phyloP scores from a whole-genome alignment of 345 rosid species.

The Linum usitatissimum region DNA sequence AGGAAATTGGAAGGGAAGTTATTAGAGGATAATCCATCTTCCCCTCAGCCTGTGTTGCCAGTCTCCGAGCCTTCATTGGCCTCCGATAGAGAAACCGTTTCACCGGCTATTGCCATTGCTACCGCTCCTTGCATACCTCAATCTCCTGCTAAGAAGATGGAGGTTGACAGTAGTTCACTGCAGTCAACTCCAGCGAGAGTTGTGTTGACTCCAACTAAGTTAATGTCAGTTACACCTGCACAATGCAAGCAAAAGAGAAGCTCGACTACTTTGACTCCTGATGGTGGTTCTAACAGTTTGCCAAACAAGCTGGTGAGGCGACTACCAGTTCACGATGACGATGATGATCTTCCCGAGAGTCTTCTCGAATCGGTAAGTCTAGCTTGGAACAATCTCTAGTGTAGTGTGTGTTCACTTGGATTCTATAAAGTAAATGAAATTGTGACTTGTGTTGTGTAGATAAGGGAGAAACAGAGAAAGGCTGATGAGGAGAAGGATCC shows the following conservation, averaged over 20 bases:
- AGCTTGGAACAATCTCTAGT: not conserved
- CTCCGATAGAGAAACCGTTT: conserved; percentile 13
- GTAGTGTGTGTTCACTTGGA: not conserved
- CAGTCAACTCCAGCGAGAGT: conserved; percentile 57
- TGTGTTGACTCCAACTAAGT: conserved; percentile 42
- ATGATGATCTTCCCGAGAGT: conserved; percentile 38
- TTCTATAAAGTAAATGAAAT: not conserved
- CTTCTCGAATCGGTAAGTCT: conserved; percentile 54
- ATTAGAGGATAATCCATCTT: not conserved
- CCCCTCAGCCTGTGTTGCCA: conserved; percentile 13
- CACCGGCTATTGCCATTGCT: conserved; percentile 8
- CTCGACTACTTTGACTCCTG: conserved; percentile 28
- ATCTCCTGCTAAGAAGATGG: conserved; percentile 36
- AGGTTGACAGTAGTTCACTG: conserved; percentile 15
- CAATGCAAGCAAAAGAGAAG: conserved; percentile 39
- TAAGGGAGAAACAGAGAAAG: conserved; percentile 60
- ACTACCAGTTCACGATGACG: conserved; percentile 33
- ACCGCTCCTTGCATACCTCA: conserved; percentile 10
- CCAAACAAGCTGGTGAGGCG: conserved; percentile 52
- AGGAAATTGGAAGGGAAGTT: conserved; percentile 4
- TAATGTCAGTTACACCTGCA: conserved; percentile 37
- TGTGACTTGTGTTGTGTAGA: conserved; percentile 22
- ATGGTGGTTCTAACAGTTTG: conserved; percentile 29
- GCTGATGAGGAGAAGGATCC: conserved; percentile 59
- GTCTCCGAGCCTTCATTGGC: conserved; percentile 10